Conservation (phyloP, 164 flowering plant species). For the Vitis vinifera region ASM3070453v1 NC_081816.1:1802001-1802500, state of each 20-base stretch:
- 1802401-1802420: not conserved
- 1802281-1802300: not conserved
- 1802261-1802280: not conserved
- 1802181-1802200: conserved; percentile 86
- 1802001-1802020: not conserved
- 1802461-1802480: not conserved
- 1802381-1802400: not conserved
- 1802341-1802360: too few relatives aligned
- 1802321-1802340: too few relatives aligned
- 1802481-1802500: not conserved
- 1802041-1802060: not conserved
- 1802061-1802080: conserved; percentile 45
- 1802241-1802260: not conserved
- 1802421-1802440: not conserved
- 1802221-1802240: conserved; percentile 41
- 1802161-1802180: conserved; percentile 91
- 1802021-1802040: not conserved
- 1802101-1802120: conserved; percentile 83
- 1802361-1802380: too few relatives aligned
- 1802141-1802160: conserved; percentile 77
- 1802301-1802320: too few relatives aligned
- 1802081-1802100: conserved; percentile 82
- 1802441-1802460: not conserved
- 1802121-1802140: conserved; percentile 54
- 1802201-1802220: conserved; percentile 74